Percentiles rank a stretch among this genome's conserved stretches.
Conservation (phyloP, 2,329 filamentous ascomycete genomes). For the Daldinia sp. region DNA sequence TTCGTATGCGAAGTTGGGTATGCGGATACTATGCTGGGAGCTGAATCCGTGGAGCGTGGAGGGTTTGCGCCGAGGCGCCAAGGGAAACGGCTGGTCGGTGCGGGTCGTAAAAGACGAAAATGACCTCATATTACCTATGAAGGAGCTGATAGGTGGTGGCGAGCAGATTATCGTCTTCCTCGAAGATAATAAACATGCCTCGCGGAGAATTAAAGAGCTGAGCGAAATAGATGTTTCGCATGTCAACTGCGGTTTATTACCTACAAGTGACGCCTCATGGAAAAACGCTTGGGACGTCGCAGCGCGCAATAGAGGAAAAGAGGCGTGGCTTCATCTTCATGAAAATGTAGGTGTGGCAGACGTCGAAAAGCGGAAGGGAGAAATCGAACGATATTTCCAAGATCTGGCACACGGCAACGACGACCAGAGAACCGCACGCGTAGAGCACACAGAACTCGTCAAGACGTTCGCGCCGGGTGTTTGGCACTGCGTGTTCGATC, state of each 20-base stretch:
- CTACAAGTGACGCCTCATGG: constrained; percentile 65
- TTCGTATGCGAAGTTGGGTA: constrained; percentile 76
- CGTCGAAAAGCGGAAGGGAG: constrained; percentile 54
- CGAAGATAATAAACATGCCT: constrained; percentile 70
- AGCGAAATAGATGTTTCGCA: constrained; percentile 58
- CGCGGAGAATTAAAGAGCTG: constrained; percentile 51
- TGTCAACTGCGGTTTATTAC: constrained; percentile 70
- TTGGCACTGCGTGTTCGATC: constrained; percentile 75
- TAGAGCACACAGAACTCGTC: constrained; percentile 69
- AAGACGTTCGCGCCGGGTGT: constrained; percentile 75
- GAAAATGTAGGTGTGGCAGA: constrained; percentile 69
- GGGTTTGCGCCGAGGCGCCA: constrained; percentile 78
- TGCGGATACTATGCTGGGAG: constrained; percentile 86
- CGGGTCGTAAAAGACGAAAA: constrained; percentile 56
- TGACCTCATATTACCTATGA: constrained; percentile 49
- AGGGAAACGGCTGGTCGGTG: constrained; percentile 71
- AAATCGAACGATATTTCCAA: constrained; percentile 59
- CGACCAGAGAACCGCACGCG: constrained; percentile 43
- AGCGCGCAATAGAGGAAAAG: constrained; percentile 35
- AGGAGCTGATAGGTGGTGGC: constrained; percentile 50
- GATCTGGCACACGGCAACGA: constrained; percentile 43
- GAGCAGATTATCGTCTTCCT: constrained; percentile 72
- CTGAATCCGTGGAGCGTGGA: constrained; percentile 89
- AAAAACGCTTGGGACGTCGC: constrained; percentile 58
- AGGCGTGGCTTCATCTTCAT: constrained; percentile 70